phyloP scores from a whole-genome alignment of 1,139 yeast genomes.

The Candida pseudoviswanathii region DNA sequence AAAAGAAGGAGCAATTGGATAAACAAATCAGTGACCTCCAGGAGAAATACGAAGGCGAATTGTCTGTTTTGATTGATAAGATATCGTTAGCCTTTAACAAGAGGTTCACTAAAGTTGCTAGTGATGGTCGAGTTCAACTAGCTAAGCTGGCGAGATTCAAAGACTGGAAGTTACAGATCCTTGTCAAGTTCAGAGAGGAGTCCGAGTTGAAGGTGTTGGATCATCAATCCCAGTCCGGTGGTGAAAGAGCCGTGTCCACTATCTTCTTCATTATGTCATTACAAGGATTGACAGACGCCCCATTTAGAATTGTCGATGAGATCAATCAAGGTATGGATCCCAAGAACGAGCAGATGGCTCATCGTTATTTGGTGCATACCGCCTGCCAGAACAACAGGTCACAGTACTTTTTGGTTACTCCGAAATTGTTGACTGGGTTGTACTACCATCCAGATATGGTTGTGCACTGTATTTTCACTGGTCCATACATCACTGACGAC shows the following conservation, averaged over 20 bases:
- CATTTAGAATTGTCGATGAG: constrained; percentile 95
- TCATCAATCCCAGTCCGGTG: constrained; percentile 93
- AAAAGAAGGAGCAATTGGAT: constrained; percentile 27
- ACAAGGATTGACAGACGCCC: constrained; percentile 89
- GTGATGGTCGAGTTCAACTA: constrained; percentile 77
- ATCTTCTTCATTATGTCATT: constrained; percentile 87
- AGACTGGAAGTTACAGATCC: constrained; percentile 83
- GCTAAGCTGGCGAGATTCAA: constrained; percentile 55
- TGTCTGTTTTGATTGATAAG: constrained; percentile 49
- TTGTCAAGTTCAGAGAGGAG: constrained; percentile 82
- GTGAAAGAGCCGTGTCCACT: constrained; percentile 95
- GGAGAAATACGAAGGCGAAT: constrained; percentile 58
- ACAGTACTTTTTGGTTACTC: constrained; percentile 91
- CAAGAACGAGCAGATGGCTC: constrained; percentile 85
- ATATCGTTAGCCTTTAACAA: constrained; percentile 66
- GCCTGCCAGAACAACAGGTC: constrained; percentile 67
- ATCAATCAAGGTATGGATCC: constrained; percentile 99
- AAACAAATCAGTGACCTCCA: constrained; percentile 42
- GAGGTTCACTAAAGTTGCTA: constrained; percentile 74
- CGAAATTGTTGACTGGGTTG: constrained; percentile 79
- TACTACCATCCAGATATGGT: constrained; percentile 82
- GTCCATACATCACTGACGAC: constrained; percentile 32
- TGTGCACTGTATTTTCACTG: constrained; percentile 86
- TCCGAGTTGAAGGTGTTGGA: constrained; percentile 72
- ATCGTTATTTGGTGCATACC: constrained; percentile 79